Base-by-base conservation (phyloP, 805 yeast genomes). In the Candida argentea region DNA sequence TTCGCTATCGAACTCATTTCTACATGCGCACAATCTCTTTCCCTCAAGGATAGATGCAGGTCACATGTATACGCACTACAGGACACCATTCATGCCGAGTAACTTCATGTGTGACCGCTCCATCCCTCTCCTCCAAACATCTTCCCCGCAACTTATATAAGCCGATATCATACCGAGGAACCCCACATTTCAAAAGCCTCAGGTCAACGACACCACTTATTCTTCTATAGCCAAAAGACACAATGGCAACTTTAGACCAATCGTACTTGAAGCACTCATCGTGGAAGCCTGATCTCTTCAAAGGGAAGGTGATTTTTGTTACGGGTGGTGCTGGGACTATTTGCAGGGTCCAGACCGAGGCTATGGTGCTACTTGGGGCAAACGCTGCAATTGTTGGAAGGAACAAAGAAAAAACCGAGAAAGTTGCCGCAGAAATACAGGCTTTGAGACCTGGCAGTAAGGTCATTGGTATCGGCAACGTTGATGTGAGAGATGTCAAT, bases 261-360 rank as follows among this genome's bases (percentile, higher is more conserved):
- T 43, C 57, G 5, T 61, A 38, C 29, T 38, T 61, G 10, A 36
- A 44, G 5, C 40, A 31, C 25, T 36, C 57, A 19, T 25, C 42
- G 20, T 61, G 63, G 63, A 76, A 76, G 38, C 72, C 76, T 1
- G 80, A 70, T 38, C 43, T 85, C 22, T 86, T 86, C 60, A 65
- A 73, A 33, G 93, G 81, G 9, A 86, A 86, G 50, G 95, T 84
- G 3, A 91, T 75, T 4, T 81, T 87, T 40, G 83, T 85, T 29
- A 89, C 97, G 1, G 97, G 97, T 5, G 96, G 96, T 9, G 91
- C 96, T 2, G 96, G 96, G 8, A 75, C 94, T n/a, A 87, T 89
- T 31, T 87, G 96, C 52, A 63, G 91, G 26, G 89, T 81, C 5
- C 96, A 87, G 52, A 72, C 81, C 0, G 94, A 83, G 49, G 94